phyloP scores from a whole-genome alignment of 331 rosid species.

The Pyrus hybrid region DNA sequence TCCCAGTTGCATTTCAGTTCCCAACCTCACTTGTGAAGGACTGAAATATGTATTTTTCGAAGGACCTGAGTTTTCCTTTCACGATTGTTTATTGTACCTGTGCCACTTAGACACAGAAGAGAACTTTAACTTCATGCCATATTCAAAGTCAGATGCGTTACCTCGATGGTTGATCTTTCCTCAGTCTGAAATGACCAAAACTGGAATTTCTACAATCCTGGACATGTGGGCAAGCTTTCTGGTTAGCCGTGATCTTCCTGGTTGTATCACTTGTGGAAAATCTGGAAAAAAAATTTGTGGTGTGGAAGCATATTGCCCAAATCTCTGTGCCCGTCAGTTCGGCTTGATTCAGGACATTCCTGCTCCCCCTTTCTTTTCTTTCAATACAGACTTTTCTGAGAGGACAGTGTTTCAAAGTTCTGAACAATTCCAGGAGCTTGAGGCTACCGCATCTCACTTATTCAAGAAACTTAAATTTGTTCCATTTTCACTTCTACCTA shows the following conservation, averaged over 20 bases:
- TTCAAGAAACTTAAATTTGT: neutral
- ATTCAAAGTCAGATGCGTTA: neutral
- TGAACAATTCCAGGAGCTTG: neutral
- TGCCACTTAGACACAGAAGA: neutral
- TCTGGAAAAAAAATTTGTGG: neutral
- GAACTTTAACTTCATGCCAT: constrained; percentile 1
- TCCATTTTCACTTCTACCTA: neutral
- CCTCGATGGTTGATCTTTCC: constrained; percentile 7
- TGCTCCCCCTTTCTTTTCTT: neutral
- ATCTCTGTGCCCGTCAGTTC: constrained; percentile 5
- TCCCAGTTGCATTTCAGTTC: neutral
- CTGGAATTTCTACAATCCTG: neutral
- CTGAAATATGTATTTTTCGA: neutral
- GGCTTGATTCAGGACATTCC: constrained; percentile 1
- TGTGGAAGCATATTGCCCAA: constrained; percentile 8
- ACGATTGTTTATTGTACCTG: neutral
- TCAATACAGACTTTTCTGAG: neutral
- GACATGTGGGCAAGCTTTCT: constrained; percentile 2
- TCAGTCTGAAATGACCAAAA: neutral
- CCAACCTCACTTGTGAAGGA: neutral
- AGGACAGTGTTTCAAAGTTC: neutral
- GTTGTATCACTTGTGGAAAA: neutral
- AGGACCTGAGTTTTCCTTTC: neutral
- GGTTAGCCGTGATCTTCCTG: constrained; percentile 9
- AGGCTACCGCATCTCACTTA: neutral